Conservation (phyloP, 805 yeast species). For the Saturnispora saitoi region DNA sequence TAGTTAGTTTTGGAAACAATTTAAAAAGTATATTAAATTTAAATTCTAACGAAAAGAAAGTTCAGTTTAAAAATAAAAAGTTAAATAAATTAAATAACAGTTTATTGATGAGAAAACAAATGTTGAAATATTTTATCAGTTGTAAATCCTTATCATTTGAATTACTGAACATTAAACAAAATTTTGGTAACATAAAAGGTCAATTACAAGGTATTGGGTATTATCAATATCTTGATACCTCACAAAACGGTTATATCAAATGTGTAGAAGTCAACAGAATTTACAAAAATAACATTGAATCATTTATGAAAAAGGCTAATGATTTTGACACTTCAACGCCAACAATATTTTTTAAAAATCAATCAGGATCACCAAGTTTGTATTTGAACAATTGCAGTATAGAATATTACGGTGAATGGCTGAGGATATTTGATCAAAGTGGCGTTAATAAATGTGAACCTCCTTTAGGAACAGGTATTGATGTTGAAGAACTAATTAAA, state of each 20-base stretch:
- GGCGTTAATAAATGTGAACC: conserved; percentile 9
- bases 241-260: not conserved
- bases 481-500: conserved; percentile 9
- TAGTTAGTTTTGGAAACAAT: not conserved
- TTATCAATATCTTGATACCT: conserved; percentile 14
- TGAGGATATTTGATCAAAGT: conserved; percentile 33
- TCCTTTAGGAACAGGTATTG: conserved; percentile 6
- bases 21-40: not conserved
- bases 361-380: conserved; percentile 31
- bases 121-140: conserved; percentile 11
- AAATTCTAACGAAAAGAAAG: not conserved
- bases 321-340: conserved; percentile 8
- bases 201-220: conserved; percentile 14
- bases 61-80: conserved; percentile 9
- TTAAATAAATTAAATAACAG: conserved; percentile 22
- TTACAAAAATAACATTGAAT: not conserved
- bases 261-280: conserved; percentile 1
- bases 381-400: conserved; percentile 39
- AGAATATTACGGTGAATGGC: conserved; percentile 56
- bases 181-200: conserved; percentile 29
- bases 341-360: conserved; percentile 9
- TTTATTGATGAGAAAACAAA: conserved; percentile 16
- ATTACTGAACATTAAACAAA: conserved; percentile 17
- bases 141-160: conserved; percentile 14
- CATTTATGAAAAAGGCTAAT: conserved; percentile 9